Conservation (phyloP, 257 asterid genomes). For the Primulina tabacum region DNA sequence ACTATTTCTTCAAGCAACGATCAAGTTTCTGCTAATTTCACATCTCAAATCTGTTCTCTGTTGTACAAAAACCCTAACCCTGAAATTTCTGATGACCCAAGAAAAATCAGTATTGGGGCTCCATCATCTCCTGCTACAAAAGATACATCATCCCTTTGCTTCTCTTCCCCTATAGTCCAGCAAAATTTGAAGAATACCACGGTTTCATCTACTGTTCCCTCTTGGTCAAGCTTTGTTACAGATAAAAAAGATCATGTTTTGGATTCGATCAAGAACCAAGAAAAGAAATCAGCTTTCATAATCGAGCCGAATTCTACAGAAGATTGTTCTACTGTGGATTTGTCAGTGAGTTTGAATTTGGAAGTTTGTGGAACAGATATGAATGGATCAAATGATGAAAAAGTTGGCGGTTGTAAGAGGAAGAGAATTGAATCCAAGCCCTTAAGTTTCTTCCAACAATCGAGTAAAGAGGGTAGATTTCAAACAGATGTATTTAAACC, state of each 20-base stretch:
- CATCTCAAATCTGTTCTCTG: conserved; percentile 41
- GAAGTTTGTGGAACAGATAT: conserved; percentile 27
- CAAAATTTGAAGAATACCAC: conserved; percentile 17
- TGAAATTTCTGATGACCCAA: conserved; percentile 26
- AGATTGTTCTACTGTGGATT: conserved; percentile 38
- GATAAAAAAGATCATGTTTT: conserved; percentile 28
- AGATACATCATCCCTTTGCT: conserved; percentile 23
- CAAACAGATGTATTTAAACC: conserved; percentile 32
- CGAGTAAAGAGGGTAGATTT: conserved; percentile 34
- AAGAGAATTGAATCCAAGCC: conserved; percentile 44
- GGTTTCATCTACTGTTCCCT: conserved; percentile 23
- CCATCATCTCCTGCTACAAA: conserved; percentile 34
- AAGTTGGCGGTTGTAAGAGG: conserved; percentile 52
- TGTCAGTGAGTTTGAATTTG: conserved; percentile 31
- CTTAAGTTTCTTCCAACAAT: conserved; percentile 31
- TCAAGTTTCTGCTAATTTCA: conserved; percentile 28
- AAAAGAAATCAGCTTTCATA: conserved; percentile 22
- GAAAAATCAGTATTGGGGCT: conserved; percentile 48
- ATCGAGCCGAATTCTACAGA: conserved; percentile 27
- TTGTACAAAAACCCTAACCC: conserved; percentile 46
- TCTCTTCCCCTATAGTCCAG: conserved; percentile 34
- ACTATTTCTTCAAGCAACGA: conserved; percentile 17
- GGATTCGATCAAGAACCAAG: conserved; percentile 33
- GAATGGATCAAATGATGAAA: conserved; percentile 34
- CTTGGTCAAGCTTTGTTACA: conserved; percentile 53